Evolutionary conservation across 805 yeast genomes (phyloP).

Genomic region (Clavispora asparagi): DNA sequence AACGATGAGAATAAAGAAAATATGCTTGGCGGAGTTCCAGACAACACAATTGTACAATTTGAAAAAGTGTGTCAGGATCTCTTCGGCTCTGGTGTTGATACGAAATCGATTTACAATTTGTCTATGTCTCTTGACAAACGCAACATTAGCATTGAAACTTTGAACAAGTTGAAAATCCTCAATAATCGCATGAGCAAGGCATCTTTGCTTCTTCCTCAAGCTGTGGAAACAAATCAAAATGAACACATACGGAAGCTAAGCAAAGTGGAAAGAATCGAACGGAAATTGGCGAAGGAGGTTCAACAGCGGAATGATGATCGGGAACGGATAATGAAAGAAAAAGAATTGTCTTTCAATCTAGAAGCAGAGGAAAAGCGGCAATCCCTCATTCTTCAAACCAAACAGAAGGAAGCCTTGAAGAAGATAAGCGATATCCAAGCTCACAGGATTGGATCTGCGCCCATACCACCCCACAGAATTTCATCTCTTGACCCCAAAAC

Average conservation of each 20-base stretch:
- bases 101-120: conserved; percentile 4
- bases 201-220: conserved; percentile 5
- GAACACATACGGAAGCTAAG: neutral
- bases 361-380: conserved; percentile 18
- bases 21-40: conserved; percentile 1
- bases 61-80: conserved; percentile 28
- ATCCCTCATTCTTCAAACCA: conserved; percentile 19
- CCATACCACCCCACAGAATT: conserved; percentile 1
- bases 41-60: conserved; percentile 26
- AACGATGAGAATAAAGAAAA: conserved; percentile 14
- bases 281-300: conserved; percentile 14
- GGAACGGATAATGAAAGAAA: conserved; percentile 6
- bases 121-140: conserved; percentile 2
- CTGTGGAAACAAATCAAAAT: neutral
- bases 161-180: conserved; percentile 7
- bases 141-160: conserved; percentile 7
- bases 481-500: conserved; percentile 36
- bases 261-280: conserved; percentile 14
- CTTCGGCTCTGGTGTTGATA: conserved; percentile 19
- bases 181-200: conserved; percentile 10
- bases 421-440: conserved; percentile 14
- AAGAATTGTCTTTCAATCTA: neutral
- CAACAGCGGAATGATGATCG: conserved; percentile 13
- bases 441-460: conserved; percentile 9
- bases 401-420: conserved; percentile 27